Evolutionary conservation across 495 filamentous ascomycete genomes (phyloP), one percentile per base, ranked within the genome.

Genomic region (Xylaria castorea): DNA sequence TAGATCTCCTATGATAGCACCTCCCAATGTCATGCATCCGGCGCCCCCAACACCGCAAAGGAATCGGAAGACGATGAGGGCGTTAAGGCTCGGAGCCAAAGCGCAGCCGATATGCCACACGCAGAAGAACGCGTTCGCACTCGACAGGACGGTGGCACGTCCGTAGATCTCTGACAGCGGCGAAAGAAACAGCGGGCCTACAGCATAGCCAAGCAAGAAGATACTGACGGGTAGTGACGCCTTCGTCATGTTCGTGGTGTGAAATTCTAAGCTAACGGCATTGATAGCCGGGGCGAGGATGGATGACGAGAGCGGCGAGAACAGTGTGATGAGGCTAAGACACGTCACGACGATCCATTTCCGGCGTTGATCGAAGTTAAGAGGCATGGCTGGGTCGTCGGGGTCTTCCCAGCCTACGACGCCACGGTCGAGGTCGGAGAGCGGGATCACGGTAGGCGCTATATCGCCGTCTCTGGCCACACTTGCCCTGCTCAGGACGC

Each of bases 81-180:
- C 74, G 6, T 73, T 73, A 36, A 93, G 83, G 53, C 86, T 89
- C 0, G 89, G 89, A 0, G 91, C 84, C 12, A 93, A 79, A 4
- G 91, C 92, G 74, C 91, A 92, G 1, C 91, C 91, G 38, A 93
- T 90, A 70, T 91, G 89, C 86, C 89, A 92, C 11, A 87, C 81
- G 78, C 91, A 84, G 73, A 92, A 97, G 71, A 93, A 90, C 7
- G 88, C 63, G 69, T 94, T 93, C 9, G 89, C 81, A 3, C 83
- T 77, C 34, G 89, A 88, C 30, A 94, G 81, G 14, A 94, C 86
- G 7, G 85, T 82, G 0, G 87, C 81, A 3, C 93, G 86, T 0
- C 93, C 93, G 71, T 92, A 94, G 20, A 94, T 89, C 78, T 96
- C 92, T 14, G 87, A 91, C 8, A 95, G 80, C 0, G 93, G 93